Evolutionary conservation across 768 basidiomycete genomes (phyloP), one percentile per base, ranked within the genome.

Genomic region (Leccinum boreale): DNA sequence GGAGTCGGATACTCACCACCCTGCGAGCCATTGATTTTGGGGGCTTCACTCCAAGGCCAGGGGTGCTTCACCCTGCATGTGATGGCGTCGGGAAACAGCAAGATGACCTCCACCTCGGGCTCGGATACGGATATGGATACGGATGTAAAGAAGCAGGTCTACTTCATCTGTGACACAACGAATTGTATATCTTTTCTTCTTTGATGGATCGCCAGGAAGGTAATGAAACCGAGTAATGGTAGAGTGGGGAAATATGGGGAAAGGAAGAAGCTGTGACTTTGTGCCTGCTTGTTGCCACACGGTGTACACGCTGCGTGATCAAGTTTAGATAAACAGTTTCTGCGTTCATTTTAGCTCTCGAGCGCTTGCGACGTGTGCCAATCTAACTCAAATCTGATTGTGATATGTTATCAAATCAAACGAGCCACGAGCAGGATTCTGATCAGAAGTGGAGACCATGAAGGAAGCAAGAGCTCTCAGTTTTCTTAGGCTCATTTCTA

Each of bases 21-120:
- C 60, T 74, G 67, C n/a, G 82, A 83, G 50, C 82, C 81, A 46
- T 72, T 74, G 54, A 84, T 81, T 70, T 78, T 76, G 0, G 82
- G 82, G 3, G 75, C 65, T 19, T 74, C 74, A 54, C 76, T 39
- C 36, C 36, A 73, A 31, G 45, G 42, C 5, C 24, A 31, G 19
- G 65, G 44, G 36, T 50, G 50, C 21, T 59, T 55, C 7, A 24
- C 48, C 17, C 26, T 12, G 28, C 3, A 42, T 42, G 42, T 39
- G 31, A 31, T 6, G 33, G 0, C 19, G 42, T 57, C 39, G 19
- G 33, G 47, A n/a, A 19, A 19, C 5, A 21, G 2, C n/a, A 28
- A 6, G 19, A 6, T 8, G 29, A 15, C 35, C 35, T 36, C 26
- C 26, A 26, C 44, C 44, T 45, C 19, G 29, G 12, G 50, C 3